Base-by-base conservation (phyloP, 768 basidiomycete species). In the Termitomyces sp. region DNA sequence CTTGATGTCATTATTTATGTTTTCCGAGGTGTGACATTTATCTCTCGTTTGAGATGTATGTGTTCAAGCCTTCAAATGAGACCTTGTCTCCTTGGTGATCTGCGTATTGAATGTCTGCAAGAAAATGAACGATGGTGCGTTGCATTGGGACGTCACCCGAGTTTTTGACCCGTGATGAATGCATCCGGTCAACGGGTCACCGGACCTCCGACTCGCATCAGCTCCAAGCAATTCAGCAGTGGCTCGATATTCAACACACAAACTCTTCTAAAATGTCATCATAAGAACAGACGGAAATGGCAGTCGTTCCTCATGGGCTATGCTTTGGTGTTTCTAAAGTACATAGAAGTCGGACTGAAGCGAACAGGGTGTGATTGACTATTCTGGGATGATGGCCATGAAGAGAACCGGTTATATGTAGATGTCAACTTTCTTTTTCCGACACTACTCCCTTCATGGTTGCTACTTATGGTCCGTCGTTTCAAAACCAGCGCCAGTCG, bases 401-500 rank as follows among this genome's bases (percentile, higher is more conserved):
- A 51, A 25, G 52, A 51, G 56, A 62, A 46, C 49, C 38, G 43
- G 43, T 48, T 45, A 56, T 15, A 56, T 15, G 32, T 62, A 50
- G 29, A 47, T 51, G 47, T 52, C 45, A 56, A 32, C 38, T 38
- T 51, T 7, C 50, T 55, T 60, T 42, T 49, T 53, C 46, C 8
- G 29, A 34, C 42, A 42, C 42, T 34, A 34, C 53, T 31, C 36
- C 47, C 59, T 34, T 29, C 59, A 42, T 54, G 57, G 62, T 65
- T 60, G 38, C 63, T 54, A 78, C 77, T 51, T 72, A 77, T 57
- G 52, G 75, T 38, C 70, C 77, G 36, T 74, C 71, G 57, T 71
- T 72, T 12, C 68, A 73, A 15, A 67, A 68, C 48, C 67, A 73
- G 59, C 76, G 78, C 55, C 78, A 79, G 64, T 70, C 74, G 42